These are phyloP conservation scores for Gonium pectorale DNA, from an alignment of 139 green algal genomes.

Conservation along the genomic window DNA sequence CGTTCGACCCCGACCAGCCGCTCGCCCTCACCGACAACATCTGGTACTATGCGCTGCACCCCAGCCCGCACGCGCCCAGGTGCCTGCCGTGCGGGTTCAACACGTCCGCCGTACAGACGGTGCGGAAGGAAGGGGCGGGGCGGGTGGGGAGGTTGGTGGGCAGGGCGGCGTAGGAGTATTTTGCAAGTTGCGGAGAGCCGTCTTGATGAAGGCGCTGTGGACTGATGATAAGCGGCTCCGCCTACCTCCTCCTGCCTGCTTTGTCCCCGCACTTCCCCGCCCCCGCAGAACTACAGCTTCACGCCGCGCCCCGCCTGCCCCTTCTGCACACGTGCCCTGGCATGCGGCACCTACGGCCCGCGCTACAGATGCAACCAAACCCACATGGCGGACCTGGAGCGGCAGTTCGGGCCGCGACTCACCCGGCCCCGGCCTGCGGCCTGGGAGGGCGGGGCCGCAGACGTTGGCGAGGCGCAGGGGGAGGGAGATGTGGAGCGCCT, in stretches of 20 bases:
- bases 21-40: constrained; percentile 43
- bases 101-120: not conserved
- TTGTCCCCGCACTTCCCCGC: not conserved
- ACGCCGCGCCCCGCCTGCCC: constrained; percentile 34
- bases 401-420: not conserved
- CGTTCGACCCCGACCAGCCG: constrained; percentile 36
- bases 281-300: constrained; percentile 34
- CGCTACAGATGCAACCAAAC: constrained; percentile 15
- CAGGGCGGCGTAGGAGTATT: no score
- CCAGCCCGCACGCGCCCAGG: constrained; percentile 9
- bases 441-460: no score
- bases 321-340: constrained; percentile 36
- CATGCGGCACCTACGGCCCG: constrained; percentile 32
- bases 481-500: no score
- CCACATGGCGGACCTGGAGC: not conserved
- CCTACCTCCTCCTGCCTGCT: no score
- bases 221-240: no score
- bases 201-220: no score
- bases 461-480: no score
- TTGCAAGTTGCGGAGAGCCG: no score
- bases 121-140: not conserved
- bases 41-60: constrained; percentile 24
- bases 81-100: constrained; percentile 47
- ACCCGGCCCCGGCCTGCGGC: no score
- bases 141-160: not conserved